phyloP scores from a whole-genome alignment of 495 filamentous ascomycete species.

The Aspergillus sclerotiicarbonarius region DNA sequence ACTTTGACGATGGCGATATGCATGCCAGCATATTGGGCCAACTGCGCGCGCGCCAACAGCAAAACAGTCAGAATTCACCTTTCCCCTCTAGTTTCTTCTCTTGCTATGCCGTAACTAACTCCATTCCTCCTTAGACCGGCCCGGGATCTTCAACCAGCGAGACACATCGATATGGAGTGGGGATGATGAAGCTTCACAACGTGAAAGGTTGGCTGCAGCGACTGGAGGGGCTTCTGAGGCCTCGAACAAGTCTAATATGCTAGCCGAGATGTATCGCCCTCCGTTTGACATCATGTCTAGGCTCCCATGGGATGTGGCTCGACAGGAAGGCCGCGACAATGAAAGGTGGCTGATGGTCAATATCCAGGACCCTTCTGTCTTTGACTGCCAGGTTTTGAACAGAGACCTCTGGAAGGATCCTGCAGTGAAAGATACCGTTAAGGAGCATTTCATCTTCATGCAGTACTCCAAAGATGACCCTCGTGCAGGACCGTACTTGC shows the following conservation, averaged over 20 bases:
- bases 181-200: constrained; percentile 42
- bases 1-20: constrained; percentile 59
- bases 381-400: constrained; percentile 90
- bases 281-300: constrained; percentile 82
- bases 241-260: constrained; percentile 66
- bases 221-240: constrained; percentile 72
- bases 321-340: constrained; percentile 76
- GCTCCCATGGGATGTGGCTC: constrained; percentile 72
- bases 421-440: constrained; percentile 71
- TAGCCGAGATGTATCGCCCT: constrained; percentile 89
- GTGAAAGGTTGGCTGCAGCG: constrained; percentile 54
- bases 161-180: constrained; percentile 77
- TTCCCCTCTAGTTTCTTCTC: not conserved
- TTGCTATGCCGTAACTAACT: constrained; percentile 11
- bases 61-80: constrained; percentile 38
- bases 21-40: constrained; percentile 65
- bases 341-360: constrained; percentile 96
- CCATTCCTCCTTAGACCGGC: constrained; percentile 39
- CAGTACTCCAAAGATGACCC: constrained; percentile 84
- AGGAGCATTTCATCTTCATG: constrained; percentile 92
- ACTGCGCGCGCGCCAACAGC: constrained; percentile 53
- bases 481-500: constrained; percentile 71
- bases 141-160: constrained; percentile 85
- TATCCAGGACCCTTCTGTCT: constrained; percentile 86
- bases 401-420: constrained; percentile 92